Evolutionary conservation across 2,329 filamentous ascomycete genomes (phyloP).

Genomic region (Colletotrichum sp.): DNA sequence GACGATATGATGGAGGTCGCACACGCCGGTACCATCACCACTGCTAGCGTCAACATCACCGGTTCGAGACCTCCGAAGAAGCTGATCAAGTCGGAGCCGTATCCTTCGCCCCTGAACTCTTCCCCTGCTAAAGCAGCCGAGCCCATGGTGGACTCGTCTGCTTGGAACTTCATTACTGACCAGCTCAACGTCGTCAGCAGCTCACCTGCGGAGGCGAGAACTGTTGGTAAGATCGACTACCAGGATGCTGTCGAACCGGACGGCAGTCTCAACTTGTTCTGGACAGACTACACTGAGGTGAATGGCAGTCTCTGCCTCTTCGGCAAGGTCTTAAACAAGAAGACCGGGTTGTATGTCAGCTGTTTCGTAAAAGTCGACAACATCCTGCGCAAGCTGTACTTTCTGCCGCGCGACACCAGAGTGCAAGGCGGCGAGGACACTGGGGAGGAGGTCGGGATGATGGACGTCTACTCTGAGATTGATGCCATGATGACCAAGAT

Average conservation of each 20-base stretch:
- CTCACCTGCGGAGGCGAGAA: constrained; percentile 65
- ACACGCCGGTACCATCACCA: constrained; percentile 72
- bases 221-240: constrained; percentile 80
- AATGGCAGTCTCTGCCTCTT: constrained; percentile 93
- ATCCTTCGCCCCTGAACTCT: constrained; percentile 76
- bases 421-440: constrained; percentile 68
- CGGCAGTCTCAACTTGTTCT: constrained; percentile 92
- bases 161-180: constrained; percentile 87
- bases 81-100: constrained; percentile 68
- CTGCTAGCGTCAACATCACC: constrained; percentile 81
- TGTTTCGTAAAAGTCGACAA: constrained; percentile 98
- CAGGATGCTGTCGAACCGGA: constrained; percentile 92
- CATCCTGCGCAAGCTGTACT: constrained; percentile 89
- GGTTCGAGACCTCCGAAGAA: constrained; percentile 81
- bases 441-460: constrained; percentile 81
- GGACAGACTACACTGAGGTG: constrained; percentile 94
- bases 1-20: constrained; percentile 89
- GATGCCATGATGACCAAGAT: constrained; percentile 87
- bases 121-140: constrained; percentile 71
- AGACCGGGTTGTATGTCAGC: constrained; percentile 78
- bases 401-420: constrained; percentile 77
- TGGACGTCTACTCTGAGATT: constrained; percentile 88
- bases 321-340: constrained; percentile 93
- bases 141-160: constrained; percentile 74
- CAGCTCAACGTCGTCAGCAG: constrained; percentile 86